phyloP scores from a whole-genome alignment of 495 filamentous ascomycete genomes.

The Penicillium steckii region DNA sequence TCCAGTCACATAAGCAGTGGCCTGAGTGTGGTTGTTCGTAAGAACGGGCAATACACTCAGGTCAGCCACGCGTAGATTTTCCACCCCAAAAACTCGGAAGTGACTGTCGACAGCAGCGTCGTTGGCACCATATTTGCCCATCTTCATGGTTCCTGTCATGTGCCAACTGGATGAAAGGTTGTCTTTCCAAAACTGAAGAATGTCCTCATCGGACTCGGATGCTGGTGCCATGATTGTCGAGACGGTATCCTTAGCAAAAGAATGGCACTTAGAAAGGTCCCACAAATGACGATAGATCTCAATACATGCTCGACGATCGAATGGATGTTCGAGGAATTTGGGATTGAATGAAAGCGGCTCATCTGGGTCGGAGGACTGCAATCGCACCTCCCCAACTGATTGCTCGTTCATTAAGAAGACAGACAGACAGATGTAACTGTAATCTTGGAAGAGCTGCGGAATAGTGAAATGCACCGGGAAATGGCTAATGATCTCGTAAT shows the following conservation, averaged over 20 bases:
- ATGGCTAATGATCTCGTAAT: constrained; percentile 44
- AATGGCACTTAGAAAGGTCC: constrained; percentile 41
- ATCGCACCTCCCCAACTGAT: constrained; percentile 48
- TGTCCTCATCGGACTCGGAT: constrained; percentile 55
- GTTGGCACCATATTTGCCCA: constrained; percentile 50
- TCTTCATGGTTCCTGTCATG: constrained; percentile 61
- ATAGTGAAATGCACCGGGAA: constrained; percentile 27
- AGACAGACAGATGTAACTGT: constrained; percentile 30
- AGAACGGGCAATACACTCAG: constrained; percentile 63
- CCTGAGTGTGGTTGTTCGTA: constrained; percentile 41
- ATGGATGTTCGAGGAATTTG: constrained; percentile 54
- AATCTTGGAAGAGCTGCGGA: constrained; percentile 26
- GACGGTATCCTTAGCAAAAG: constrained; percentile 47
- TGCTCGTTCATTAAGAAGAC: constrained; percentile 39
- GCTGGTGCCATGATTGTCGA: constrained; percentile 39
- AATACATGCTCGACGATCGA: constrained; percentile 55
- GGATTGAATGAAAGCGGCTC: constrained; percentile 58
- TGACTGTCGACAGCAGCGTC: constrained; percentile 54
- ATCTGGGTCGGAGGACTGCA: constrained; percentile 54
- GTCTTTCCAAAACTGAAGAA: constrained; percentile 48
- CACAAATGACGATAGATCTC: constrained; percentile 51
- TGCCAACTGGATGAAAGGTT: constrained; percentile 45
- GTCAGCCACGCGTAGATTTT: constrained; percentile 61
- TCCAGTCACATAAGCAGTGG: constrained; percentile 36
- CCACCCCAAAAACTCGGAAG: constrained; percentile 55